Percentiles rank a stretch among this genome's conserved stretches.
Evolutionary conservation across 2,329 filamentous ascomycete genomes (phyloP).

Genomic region (Ophiostoma angusticollis): DNA sequence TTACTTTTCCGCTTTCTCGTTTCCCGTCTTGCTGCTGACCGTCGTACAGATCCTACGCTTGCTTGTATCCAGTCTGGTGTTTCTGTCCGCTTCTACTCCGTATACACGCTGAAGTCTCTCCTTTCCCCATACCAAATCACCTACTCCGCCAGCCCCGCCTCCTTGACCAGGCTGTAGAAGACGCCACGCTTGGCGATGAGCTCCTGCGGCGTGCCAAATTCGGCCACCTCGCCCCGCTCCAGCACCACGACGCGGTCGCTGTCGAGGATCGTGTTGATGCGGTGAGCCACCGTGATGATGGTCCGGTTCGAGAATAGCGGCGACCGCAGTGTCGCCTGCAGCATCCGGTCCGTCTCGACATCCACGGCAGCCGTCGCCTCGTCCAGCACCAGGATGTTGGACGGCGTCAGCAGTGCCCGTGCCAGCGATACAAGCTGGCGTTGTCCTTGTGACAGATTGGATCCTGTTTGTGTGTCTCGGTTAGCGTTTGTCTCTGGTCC

Average conservation of each 20-base stretch:
- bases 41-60: background rate
- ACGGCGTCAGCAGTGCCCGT: constrained; percentile 84
- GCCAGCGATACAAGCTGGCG: constrained; percentile 88
- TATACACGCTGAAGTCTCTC: no score
- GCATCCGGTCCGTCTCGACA: constrained; percentile 53
- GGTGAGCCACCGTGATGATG: constrained; percentile 96
- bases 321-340: constrained; percentile 50
- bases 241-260: constrained; percentile 86
- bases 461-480: no score
- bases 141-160: constrained; percentile 58
- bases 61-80: constrained; percentile 5
- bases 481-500: no score
- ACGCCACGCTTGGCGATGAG: constrained; percentile 63
- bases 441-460: constrained; percentile 90
- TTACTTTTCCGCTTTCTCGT: constrained; percentile 7
- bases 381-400: constrained; percentile 92
- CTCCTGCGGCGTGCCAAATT: constrained; percentile 78
- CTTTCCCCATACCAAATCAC: background rate
- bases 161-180: constrained; percentile 84
- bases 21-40: constrained; percentile 1
- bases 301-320: constrained; percentile 75
- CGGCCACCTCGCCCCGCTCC: constrained; percentile 76
- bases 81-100: background rate
- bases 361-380: constrained; percentile 79
- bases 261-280: constrained; percentile 92